Percentiles rank a stretch among this genome's conserved stretches.
Evolutionary conservation across 176 grass and related monocot species (phyloP).

Genomic region (Cenchrus americanus): DNA sequence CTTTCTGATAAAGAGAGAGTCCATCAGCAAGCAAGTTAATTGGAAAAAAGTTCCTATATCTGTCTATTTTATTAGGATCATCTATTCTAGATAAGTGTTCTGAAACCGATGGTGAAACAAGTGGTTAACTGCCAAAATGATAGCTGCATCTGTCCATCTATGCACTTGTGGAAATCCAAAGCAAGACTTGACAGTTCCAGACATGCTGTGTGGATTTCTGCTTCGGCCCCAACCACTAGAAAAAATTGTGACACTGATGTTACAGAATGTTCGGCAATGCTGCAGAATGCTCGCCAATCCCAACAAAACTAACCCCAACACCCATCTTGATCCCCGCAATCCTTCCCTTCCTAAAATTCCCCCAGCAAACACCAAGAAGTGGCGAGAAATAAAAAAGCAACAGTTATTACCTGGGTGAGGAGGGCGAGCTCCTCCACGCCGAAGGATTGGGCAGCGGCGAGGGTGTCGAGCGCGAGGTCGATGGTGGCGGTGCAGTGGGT

Average conservation of each 20-base stretch:
- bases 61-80: not conserved
- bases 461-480: conserved; percentile 91
- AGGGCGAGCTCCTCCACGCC: conserved; percentile 93
- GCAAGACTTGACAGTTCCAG: conserved; percentile 2
- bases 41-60: not conserved
- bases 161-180: conserved; percentile 19
- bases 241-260: no score
- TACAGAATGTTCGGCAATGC: no score
- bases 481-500: conserved; percentile 96
- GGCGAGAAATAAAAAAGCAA: not conserved
- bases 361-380: not conserved
- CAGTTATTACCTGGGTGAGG: conserved; percentile 70
- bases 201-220: not conserved
- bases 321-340: conserved; percentile 63
- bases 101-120: not conserved
- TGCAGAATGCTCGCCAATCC: no score
- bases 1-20: not conserved
- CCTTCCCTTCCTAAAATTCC: not conserved
- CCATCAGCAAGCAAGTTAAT: not conserved
- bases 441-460: conserved; percentile 81
- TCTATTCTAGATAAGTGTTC: not conserved
- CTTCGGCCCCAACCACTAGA: not conserved
- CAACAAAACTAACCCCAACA: conserved; percentile 50
- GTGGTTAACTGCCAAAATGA: conserved; percentile 18
- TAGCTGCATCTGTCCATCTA: conserved; percentile 12